These are phyloP conservation scores for Mycena sanguinolenta DNA, from an alignment of 768 basidiomycete species.

Conservation along the genomic window DNA sequence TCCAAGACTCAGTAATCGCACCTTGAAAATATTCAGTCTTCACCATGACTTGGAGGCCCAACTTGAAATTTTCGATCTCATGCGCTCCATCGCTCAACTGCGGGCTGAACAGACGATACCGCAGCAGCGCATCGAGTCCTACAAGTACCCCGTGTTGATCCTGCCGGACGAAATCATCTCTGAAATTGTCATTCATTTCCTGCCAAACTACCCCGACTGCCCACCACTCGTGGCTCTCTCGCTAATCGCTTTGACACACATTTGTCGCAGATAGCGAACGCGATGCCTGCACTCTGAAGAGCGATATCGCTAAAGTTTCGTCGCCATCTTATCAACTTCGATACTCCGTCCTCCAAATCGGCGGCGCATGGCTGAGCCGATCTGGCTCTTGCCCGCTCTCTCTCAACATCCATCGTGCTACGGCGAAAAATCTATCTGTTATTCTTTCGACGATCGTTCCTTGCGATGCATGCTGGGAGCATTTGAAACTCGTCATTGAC, in stretches of 20 bases:
- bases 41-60: too few relatives aligned
- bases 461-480: background rate
- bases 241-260: background rate
- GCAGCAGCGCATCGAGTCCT: background rate
- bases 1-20: too few relatives aligned
- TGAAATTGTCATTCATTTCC: too few relatives aligned
- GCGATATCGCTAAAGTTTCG: too few relatives aligned
- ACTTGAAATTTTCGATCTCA: background rate
- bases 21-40: too few relatives aligned
- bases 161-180: background rate
- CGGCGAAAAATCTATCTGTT: too few relatives aligned
- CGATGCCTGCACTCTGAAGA: background rate
- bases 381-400: background rate
- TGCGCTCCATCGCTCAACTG: background rate
- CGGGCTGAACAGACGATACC: background rate
- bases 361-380: background rate
- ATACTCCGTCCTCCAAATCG: background rate
- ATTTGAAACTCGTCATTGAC: background rate
- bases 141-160: constrained; percentile 3
- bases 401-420: background rate
- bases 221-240: background rate
- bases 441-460: background rate
- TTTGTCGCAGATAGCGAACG: background rate
- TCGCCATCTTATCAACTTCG: background rate
- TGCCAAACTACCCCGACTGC: background rate